Conservation (phyloP, 768 basidiomycete genomes). For the Phylloporus rhodoxanthus region DNA sequence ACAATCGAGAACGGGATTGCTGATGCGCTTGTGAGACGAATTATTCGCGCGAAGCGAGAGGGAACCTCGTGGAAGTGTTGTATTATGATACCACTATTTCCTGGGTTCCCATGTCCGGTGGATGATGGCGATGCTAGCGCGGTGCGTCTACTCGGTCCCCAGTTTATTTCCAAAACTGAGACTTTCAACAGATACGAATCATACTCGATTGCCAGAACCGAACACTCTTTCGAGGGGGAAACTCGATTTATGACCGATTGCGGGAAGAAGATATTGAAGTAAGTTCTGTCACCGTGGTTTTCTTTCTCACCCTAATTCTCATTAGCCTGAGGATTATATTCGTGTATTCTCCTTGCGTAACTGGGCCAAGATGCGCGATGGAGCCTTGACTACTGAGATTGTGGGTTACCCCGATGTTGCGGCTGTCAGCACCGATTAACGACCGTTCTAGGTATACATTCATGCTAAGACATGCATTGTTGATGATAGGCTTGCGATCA, state of each 20-base stretch:
- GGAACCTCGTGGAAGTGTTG: slow-evolving; percentile 86
- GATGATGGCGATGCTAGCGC: slow-evolving; percentile 92
- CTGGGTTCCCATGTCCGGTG: slow-evolving; percentile 89
- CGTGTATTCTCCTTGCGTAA: slow-evolving; percentile 85
- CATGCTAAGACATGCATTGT: slow-evolving; percentile 73
- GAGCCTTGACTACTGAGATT: slow-evolving; percentile 83
- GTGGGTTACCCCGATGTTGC: slow-evolving; percentile 33
- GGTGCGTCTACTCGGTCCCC: slow-evolving; percentile 39
- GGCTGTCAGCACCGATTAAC: slow-evolving; percentile 6
- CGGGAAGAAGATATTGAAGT: slow-evolving; percentile 87
- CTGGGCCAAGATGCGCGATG: slow-evolving; percentile 88
- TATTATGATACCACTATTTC: slow-evolving; percentile 85
- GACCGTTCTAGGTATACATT: slow-evolving; percentile 64
- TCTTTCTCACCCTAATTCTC: not conserved
- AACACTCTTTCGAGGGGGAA: slow-evolving; percentile 79
- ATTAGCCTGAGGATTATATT: slow-evolving; percentile 90
- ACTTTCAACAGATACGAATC: slow-evolving; percentile 64
- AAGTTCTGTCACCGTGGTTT: slow-evolving; percentile 6
- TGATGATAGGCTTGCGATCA: slow-evolving; percentile 90
- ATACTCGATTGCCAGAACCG: slow-evolving; percentile 94
- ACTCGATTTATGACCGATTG: slow-evolving; percentile 85
- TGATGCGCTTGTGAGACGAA: slow-evolving; percentile 86
- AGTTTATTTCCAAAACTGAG: not conserved
- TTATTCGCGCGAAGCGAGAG: slow-evolving; percentile 80
- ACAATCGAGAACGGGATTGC: slow-evolving; percentile 91